Evolutionary conservation across 2,329 filamentous ascomycete species (phyloP), one percentile per base, ranked within the genome.

Genomic region (Penicillium psychrosexuale): DNA sequence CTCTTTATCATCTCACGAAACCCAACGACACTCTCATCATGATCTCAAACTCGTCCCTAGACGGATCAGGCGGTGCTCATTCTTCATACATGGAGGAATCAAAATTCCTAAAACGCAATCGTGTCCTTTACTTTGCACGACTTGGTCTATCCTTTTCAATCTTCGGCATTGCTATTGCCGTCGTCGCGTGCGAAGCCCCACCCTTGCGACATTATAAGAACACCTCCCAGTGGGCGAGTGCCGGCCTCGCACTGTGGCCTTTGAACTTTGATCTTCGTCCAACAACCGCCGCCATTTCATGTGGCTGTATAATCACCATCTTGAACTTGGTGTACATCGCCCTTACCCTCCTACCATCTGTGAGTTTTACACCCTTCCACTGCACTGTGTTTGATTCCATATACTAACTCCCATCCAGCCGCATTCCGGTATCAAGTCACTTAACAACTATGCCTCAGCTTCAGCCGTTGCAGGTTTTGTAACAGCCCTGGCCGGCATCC

Each of bases 161-260:
- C 9, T 62, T 73, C 19, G 60, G 55, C 5, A 55, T 63, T 8
- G 66, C 70, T 3, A 55, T 72, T 11, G 66, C 71, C 2, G 59
- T 69, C 11, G 63, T 75, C 31, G 71, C 63, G 15, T 73, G 71
- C 53, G 72, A 75, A 55, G 70, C 66, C 7, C 67, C 72, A n/a
- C 69, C 75, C 22, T 61, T 74, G n/a, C 67, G 65, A 4, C 69
- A 72, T 45, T 77, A 77, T 57, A 69, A 69, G 13, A 51, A 57
- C 13, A 77, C 75, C 4, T 64, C 65, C n/a, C 59, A 67, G 19
- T 75, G 69, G 55, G 64, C 66, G 8, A 57, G 62, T 22, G 63
- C 66, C 15, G 67, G 70, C 39, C 61, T 78, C 6, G 64, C 68
- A 22, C 65, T 78, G 1, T 78, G 76, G 76, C 75, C 76, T 3